Base-by-base conservation (phyloP, 2,329 filamentous ascomycete species). In the Alternaria gaisen region DNA sequence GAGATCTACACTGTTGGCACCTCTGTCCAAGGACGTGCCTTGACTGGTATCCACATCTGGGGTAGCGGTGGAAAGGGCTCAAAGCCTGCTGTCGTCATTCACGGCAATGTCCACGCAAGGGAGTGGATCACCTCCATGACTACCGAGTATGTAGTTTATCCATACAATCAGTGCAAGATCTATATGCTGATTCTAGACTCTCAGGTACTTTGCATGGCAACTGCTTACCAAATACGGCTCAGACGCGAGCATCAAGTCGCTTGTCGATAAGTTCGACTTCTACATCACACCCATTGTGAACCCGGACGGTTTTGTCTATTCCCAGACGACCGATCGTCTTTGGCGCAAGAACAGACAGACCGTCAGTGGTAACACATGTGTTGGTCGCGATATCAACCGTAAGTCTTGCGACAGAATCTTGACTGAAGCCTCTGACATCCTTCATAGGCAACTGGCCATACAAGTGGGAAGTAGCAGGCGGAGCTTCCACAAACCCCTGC, bases 271-370 rank as follows among this genome's bases (percentile, higher is more conserved):
- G 47, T 78, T 74, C 50, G 75, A 78, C 53, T 77, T 75, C 54
- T 77, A 78, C 60, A 77, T 71, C 61, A 72, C 68, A 30, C 66
- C 65, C 34, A 66, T 69, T 14, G 65, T 64, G 38, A 68, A 71
- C 54, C 64, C 64, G 14, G 64, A 67, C 58, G 75, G 77, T n/a
- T 79, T 79, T 58, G 71, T 75, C 44, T 79, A 79, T 68, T 63
- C 70, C 11, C 77, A 79, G 43, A 79, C 76, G 9, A 77, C 63
- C n/a, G 75, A 79, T 56, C 76, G 77, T 56, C 70, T 79, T 36
- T 79, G 77, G 77, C 74, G 77, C 60, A 79, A 79, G 69, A 79
- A 79, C 66, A 72, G 77, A 34, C 75, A 78, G 57, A 72, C 70
- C 14, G 69, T 74, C 12, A 71, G 67, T 52, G 65, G 70, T 20